These are phyloP conservation scores for Nemania sp. DNA, from an alignment of 2,329 filamentous ascomycete species.

Conservation along the genomic window DNA sequence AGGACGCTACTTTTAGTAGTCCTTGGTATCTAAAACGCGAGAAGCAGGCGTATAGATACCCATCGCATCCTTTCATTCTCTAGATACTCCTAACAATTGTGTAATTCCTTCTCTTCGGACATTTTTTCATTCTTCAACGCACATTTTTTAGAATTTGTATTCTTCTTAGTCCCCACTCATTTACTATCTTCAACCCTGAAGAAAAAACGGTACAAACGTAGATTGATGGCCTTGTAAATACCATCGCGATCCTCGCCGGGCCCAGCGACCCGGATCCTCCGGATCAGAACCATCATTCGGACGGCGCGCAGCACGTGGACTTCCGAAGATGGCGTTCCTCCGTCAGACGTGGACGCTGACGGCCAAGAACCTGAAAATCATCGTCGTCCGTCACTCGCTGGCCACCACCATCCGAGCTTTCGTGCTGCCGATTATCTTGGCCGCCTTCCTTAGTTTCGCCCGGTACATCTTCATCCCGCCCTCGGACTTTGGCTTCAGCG, in stretches of 20 bases:
- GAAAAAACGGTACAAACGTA: not conserved
- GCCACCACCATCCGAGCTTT: conserved; percentile 61
- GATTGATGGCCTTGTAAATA: conserved; percentile 20
- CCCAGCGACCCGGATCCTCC: conserved; percentile 16
- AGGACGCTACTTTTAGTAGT: too few relatives aligned
- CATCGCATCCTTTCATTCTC: not conserved
- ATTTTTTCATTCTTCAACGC: not conserved
- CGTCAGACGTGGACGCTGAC: conserved; percentile 64
- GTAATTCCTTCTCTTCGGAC: not conserved
- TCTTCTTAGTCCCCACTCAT: not conserved
- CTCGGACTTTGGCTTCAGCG: conserved; percentile 73
- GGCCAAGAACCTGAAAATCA: conserved; percentile 64
- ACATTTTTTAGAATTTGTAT: not conserved
- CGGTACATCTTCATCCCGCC: conserved; percentile 83
- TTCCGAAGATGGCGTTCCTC: conserved; percentile 53
- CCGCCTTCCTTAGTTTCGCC: conserved; percentile 68
- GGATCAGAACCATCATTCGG: too few relatives aligned
- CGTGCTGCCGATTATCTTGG: conserved; percentile 60
- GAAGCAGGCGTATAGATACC: not conserved
- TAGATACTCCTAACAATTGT: not conserved
- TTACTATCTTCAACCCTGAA: not conserved
- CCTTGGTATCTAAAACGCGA: too few relatives aligned
- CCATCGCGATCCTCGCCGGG: conserved; percentile 1
- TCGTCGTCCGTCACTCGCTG: conserved; percentile 56
- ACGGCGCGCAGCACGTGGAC: too few relatives aligned